These are phyloP conservation scores for Nitzschia putrida DNA, from an alignment of 108 stramenopile genomes.

Conservation along the genomic window DNA sequence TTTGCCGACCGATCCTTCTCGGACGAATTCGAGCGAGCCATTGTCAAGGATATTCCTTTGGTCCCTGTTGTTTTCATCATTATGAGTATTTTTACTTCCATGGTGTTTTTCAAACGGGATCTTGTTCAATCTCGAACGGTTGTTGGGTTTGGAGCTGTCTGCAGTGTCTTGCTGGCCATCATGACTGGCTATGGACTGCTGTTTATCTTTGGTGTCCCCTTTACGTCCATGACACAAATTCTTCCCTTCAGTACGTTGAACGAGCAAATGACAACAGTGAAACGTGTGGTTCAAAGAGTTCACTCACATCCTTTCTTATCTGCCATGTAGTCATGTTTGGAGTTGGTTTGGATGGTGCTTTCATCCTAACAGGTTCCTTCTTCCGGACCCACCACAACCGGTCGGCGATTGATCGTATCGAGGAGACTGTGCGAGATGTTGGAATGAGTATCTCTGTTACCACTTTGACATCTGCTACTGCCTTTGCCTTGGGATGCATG, in stretches of 20 bases:
- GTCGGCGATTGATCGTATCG: slow-evolving; percentile 23
- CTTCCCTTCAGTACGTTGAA: background rate
- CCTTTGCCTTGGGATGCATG: slow-evolving; percentile 31
- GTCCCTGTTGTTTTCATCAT: slow-evolving; percentile 16
- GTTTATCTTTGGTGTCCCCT: slow-evolving; percentile 25
- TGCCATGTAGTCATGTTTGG: slow-evolving; percentile 26
- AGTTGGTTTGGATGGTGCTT: slow-evolving; percentile 40
- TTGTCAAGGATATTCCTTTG: slow-evolving; percentile 5
- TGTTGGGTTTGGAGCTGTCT: slow-evolving; percentile 21
- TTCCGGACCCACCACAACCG: slow-evolving; percentile 7
- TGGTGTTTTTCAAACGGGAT: slow-evolving; percentile 21
- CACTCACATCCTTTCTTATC: background rate
- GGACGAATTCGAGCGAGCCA: slow-evolving; percentile 15
- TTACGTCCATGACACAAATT: slow-evolving; percentile 25
- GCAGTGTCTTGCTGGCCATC: slow-evolving; percentile 13
- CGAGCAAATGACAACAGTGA: background rate
- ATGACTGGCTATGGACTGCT: slow-evolving; percentile 30
- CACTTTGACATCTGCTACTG: slow-evolving; percentile 30
- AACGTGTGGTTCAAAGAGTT: too few species aligned
- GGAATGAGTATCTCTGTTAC: slow-evolving; percentile 39
- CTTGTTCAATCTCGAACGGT: slow-evolving; percentile 13
- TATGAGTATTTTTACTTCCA: slow-evolving; percentile 17
- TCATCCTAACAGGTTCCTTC: slow-evolving; percentile 25
- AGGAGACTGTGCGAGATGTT: slow-evolving; percentile 27
- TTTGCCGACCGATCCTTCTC: slow-evolving; percentile 4